These are phyloP conservation scores for Syzygium grande DNA, from an alignment of 345 rosid genomes.

Conservation along the genomic window DNA sequence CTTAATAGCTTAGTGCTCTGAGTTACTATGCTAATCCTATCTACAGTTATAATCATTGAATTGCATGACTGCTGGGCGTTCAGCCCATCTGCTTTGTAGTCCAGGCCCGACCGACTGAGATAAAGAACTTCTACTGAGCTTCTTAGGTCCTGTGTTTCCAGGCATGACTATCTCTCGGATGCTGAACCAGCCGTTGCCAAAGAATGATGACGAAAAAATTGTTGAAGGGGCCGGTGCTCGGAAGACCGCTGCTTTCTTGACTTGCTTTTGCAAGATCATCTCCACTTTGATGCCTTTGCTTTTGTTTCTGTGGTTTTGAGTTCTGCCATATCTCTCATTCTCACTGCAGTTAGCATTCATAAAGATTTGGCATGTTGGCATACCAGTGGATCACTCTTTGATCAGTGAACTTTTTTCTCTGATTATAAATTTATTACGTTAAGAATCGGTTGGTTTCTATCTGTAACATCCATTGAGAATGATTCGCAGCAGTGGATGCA, in stretches of 20 bases:
- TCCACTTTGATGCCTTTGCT: neutral
- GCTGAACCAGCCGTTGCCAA: slow-evolving; percentile 30
- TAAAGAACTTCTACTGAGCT: neutral
- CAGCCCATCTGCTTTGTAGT: neutral
- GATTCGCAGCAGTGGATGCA: neutral
- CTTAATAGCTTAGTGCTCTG: neutral
- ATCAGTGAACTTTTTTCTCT: neutral
- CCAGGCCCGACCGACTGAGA: neutral
- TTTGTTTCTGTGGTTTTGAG: neutral
- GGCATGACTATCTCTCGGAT: slow-evolving; percentile 58
- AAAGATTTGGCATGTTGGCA: neutral
- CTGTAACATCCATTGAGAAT: neutral
- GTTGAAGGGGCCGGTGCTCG: neutral
- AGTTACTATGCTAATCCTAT: neutral
- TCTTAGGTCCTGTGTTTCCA: slow-evolving; percentile 11
- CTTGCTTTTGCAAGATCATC: neutral
- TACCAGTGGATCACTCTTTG: neutral
- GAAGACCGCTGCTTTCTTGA: neutral
- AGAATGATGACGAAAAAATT: slow-evolving; percentile 31
- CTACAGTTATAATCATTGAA: neutral
- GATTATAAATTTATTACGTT: too few relatives aligned
- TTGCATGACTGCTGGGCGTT: neutral
- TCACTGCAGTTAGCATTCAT: neutral
- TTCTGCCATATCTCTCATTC: neutral
- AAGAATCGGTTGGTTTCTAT: neutral